Base-by-base conservation (phyloP, 1,139 yeast species). In the Kodamaea sp. region DNA sequence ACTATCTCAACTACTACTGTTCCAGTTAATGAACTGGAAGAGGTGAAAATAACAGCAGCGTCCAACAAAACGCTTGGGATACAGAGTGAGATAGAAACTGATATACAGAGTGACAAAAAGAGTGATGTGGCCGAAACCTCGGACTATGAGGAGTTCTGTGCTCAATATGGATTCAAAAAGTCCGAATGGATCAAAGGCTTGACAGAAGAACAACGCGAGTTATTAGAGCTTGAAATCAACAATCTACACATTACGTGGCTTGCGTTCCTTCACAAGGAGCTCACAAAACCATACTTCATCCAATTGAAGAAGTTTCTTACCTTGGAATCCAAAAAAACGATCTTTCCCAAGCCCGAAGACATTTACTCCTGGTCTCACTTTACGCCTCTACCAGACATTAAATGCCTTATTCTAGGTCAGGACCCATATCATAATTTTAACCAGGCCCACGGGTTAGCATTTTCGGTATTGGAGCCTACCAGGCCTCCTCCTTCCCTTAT, bases 361-460 rank as follows among this genome's bases (percentile, higher is more conserved):
- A 78, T 92, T n/a, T 92, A 92, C 57, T 85, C 97, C 0, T 92
- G 98, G 97, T 83, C 95, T 2, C 76, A 89, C 29, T 70, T 82
- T 22, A 88, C 97, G 0, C 96, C 97, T 0, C 66, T 92, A 22
- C 70, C 78, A 5, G 59, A 74, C 2, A 84, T 90, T 20, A 82
- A 80, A 51, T 94, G 94, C 22, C 74, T 92, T 3, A 72, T 94
- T 12, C 66, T 94, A 28, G 99, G 99, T 1, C 99, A 92, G 57
- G 99, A 92, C 57, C 99, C 99, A 0, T 92, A 92, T 55, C 98
- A 94, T 58, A 89, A 89, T 54, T 62, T 61, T 48, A 85, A 86
- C 52, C 98, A 92, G 57, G 99, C 99, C 0, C 98, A 92, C 53
- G 99, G 99, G 0, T 66, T 92, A 19, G 97, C 98, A 4, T 92